Evolutionary conservation across 176 grass and related monocot genomes (phyloP).

Genomic region (Chloris gayana): DNA sequence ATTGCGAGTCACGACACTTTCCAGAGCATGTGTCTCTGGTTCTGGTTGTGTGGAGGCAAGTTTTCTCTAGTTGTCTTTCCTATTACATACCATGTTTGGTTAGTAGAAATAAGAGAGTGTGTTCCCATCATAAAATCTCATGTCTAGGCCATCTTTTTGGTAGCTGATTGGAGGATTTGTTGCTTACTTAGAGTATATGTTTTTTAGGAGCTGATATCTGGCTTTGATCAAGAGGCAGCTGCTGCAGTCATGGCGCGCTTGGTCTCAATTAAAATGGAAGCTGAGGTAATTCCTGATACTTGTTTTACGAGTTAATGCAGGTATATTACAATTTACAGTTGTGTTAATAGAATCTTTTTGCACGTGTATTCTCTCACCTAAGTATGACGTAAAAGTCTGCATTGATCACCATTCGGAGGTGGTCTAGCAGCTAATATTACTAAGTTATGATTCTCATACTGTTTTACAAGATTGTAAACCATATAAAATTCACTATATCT

Average conservation of each 20-base stretch:
- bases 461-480: background rate
- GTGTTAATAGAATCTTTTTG: background rate
- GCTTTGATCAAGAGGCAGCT: constrained; percentile 98
- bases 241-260: constrained; percentile 90
- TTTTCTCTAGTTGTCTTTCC: constrained; percentile 21
- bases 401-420: background rate
- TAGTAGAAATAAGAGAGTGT: background rate
- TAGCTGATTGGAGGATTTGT: background rate
- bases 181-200: constrained; percentile 30
- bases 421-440: background rate
- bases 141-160: background rate
- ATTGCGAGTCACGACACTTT: constrained; percentile 79
- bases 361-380: background rate
- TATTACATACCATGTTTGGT: background rate
- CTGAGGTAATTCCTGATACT: constrained; percentile 60
- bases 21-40: constrained; percentile 88
- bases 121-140: background rate
- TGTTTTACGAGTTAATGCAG: background rate
- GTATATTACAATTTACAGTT: background rate
- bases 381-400: background rate
- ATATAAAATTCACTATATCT: background rate
- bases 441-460: background rate
- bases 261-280: constrained; percentile 91
- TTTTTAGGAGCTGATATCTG: constrained; percentile 75
- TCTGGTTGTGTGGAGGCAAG: constrained; percentile 71